Percentiles rank a stretch among this genome's conserved stretches.
Evolutionary conservation across 805 yeast genomes (phyloP).

Genomic region (Candida tallmaniae): DNA sequence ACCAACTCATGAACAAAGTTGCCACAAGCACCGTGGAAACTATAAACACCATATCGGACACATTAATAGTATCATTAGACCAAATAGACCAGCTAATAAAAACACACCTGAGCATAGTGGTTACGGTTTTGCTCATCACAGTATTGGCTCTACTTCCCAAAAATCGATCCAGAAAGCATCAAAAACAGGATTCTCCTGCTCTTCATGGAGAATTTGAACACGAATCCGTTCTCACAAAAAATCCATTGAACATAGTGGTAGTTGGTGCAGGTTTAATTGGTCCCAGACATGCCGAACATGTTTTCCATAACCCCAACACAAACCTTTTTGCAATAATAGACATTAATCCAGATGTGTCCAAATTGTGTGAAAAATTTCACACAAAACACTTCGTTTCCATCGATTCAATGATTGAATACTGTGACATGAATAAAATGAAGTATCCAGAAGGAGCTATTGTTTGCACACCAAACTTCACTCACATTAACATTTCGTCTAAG

Average conservation of each 20-base stretch:
- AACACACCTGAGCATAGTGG: too few relatives aligned
- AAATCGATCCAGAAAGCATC: too few relatives aligned
- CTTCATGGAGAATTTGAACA: too few relatives aligned
- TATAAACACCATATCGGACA: too few relatives aligned
- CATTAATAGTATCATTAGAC: too few relatives aligned
- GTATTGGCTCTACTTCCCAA: too few relatives aligned
- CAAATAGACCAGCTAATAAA: too few relatives aligned
- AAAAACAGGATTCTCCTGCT: too few relatives aligned
- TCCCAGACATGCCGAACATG: constrained; percentile 36
- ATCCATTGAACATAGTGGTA: constrained; percentile 9
- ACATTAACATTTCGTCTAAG: constrained; percentile 24
- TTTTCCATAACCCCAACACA: constrained; percentile 17
- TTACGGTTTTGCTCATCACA: too few relatives aligned
- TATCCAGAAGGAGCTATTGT: constrained; percentile 37
- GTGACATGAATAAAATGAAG: constrained; percentile 12
- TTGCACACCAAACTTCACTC: constrained; percentile 40
- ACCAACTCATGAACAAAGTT: too few relatives aligned
- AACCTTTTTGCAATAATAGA: constrained; percentile 30
- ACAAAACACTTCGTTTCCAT: constrained; percentile 21
- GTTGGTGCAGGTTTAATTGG: constrained; percentile 40
- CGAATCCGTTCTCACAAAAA: too few relatives aligned
- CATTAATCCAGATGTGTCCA: constrained; percentile 19
- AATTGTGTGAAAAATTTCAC: constrained; percentile 19
- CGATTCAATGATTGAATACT: constrained; percentile 19
- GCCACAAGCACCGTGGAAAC: too few relatives aligned